Conservation (phyloP, 768 basidiomycete genomes). For the Dacryopinax spathularia region DNA sequence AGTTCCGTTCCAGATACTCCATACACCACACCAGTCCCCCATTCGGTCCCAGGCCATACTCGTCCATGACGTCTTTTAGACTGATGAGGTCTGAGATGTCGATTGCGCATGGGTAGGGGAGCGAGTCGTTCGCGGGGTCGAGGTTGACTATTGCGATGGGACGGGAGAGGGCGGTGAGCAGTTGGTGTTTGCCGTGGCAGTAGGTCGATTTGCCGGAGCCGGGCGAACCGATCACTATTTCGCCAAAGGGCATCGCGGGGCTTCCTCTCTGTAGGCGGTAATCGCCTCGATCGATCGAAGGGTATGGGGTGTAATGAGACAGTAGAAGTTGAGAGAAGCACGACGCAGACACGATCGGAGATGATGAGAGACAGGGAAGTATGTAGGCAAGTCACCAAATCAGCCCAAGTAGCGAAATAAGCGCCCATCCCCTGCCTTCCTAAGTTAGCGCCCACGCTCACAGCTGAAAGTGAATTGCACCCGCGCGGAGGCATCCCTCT, state of each 20-base stretch:
- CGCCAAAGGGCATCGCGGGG: constrained; percentile 63
- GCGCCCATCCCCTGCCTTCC: not conserved
- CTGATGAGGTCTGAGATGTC: constrained; percentile 76
- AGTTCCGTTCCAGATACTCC: constrained; percentile 92
- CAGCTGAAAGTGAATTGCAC: too few species aligned
- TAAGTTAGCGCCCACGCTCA: too few species aligned
- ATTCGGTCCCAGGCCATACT: constrained; percentile 79
- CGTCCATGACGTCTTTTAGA: constrained; percentile 72
- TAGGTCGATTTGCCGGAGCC: constrained; percentile 83
- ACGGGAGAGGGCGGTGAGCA: constrained; percentile 53
- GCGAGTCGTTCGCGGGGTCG: constrained; percentile 82
- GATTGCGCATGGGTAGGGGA: constrained; percentile 84
- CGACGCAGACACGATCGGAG: too few species aligned
- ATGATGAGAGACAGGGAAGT: too few species aligned
- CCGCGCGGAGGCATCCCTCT: not conserved
- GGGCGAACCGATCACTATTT: constrained; percentile 73
- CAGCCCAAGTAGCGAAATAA: too few species aligned
- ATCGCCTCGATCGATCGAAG: not conserved
- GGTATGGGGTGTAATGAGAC: too few species aligned
- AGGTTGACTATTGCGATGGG: constrained; percentile 87
- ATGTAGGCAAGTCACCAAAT: too few species aligned
- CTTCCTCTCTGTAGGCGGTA: not conserved
- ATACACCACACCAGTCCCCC: constrained; percentile 93
- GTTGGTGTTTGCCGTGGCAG: constrained; percentile 70
- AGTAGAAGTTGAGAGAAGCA: too few species aligned